These are phyloP conservation scores for Dioscorea zingiberensis DNA, from an alignment of 106 monocot species.

Conservation along the genomic window DNA sequence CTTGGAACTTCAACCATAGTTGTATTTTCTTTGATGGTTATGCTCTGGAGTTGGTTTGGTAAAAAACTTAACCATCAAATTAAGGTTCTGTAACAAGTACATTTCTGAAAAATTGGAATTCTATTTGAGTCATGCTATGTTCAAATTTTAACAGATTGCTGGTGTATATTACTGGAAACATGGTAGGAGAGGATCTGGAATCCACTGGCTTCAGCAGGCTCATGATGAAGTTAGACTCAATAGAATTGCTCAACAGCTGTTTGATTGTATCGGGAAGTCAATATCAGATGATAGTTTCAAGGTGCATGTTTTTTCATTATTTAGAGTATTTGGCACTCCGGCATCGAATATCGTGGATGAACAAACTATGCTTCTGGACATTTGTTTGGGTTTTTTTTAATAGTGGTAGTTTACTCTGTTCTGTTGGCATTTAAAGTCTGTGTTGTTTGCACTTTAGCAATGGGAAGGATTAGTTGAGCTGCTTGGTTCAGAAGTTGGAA, in stretches of 20 bases:
- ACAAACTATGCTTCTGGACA: no score
- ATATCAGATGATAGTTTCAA: constrained; percentile 84
- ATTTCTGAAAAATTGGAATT: no score
- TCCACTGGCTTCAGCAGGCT: constrained; percentile 96
- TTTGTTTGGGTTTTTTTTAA: no score
- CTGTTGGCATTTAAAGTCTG: background rate
- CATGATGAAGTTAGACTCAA: constrained; percentile 70
- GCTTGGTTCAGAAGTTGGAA: constrained; percentile 76
- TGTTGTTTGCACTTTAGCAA: constrained; percentile 45
- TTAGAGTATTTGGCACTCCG: background rate
- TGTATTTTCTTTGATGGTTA: no score
- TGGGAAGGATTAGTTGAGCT: constrained; percentile 97
- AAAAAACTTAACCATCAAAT: no score
- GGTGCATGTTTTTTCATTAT: constrained; percentile 27
- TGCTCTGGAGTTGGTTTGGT: no score
- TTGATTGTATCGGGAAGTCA: constrained; percentile 85
- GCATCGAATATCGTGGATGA: no score
- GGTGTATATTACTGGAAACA: constrained; percentile 94
- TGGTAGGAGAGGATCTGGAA: constrained; percentile 83
- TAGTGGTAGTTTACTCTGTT: no score
- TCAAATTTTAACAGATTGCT: constrained; percentile 51
- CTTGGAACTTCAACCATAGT: no score
- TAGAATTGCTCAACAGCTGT: constrained; percentile 78
- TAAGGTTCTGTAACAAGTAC: no score
- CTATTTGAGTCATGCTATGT: background rate